Evolutionary conservation across 164 flowering plant genomes (phyloP), one percentile per base, ranked within the genome.

Genomic region (Chimonanthus praecox): DNA sequence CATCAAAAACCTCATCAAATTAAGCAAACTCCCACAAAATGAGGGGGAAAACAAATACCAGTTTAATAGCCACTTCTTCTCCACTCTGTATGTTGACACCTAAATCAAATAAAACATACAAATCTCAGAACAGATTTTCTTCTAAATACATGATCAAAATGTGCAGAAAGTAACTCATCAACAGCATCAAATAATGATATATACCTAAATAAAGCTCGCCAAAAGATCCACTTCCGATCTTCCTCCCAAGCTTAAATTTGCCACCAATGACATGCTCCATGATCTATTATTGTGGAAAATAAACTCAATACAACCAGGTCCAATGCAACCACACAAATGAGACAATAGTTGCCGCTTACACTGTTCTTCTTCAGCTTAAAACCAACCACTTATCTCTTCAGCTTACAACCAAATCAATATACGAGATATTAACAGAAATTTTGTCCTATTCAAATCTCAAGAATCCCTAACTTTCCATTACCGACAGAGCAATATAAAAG

Each of bases 41-140:
- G 33, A 33, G 33, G 33, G 33, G 33, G 33, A 33, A 33, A 4
- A 67, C 3, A 61, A 67, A 44, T 74, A 85, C 87, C 78, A 85
- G 70, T 73, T 90, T 90, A 43, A 89, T 79, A 72, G 91, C 95
- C 64, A 89, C 91, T 81, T 90, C 92, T 75, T 90, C 92, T 66
- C 95, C 95, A 70, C 69, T 90, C 71, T 90, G 92, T 49, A 88
- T 81, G 78, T 90, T 88, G 70, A 86, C 74, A 44, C 95, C 95
- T 90, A 73, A 13, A 76, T 50, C 20, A 71, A 82, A 70, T 5
- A 69, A 76, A 73, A 11, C 4, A 43, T 72, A n/a, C 11, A 74
- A 66, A 13, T 3, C 71, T 46, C 68, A 46, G 13, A 44, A 60
- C 3, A 0, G 54, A 5, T 64, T 11, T 4, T 69, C 21, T 46